These are phyloP conservation scores for Ogataea allantospora DNA, from an alignment of 805 yeast species.

Conservation along the genomic window DNA sequence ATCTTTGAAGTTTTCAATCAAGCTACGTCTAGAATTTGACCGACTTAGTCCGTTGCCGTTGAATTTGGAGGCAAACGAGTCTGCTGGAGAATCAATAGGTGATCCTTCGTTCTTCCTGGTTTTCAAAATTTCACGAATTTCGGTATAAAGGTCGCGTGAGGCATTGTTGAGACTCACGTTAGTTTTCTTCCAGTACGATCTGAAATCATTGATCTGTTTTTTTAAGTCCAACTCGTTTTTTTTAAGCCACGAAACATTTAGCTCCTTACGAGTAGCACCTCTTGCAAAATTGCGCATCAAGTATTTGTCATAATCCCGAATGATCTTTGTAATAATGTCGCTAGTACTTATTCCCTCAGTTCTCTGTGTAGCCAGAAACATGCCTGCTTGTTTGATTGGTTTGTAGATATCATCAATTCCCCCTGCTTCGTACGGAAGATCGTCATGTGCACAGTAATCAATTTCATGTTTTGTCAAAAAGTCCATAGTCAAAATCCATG, in stretches of 20 bases:
- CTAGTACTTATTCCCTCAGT: constrained; percentile 96
- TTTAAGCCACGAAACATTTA: constrained; percentile 96
- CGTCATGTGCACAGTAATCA: constrained; percentile 98
- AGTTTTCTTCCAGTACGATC: constrained; percentile 80
- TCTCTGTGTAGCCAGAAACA: constrained; percentile 91
- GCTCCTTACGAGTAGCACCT: constrained; percentile 94
- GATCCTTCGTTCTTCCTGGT: constrained; percentile 17
- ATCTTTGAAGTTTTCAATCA: constrained; percentile 36
- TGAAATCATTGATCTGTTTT: constrained; percentile 83
- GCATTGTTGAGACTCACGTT: constrained; percentile 65
- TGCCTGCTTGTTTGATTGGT: constrained; percentile 88
- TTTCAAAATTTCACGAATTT: constrained; percentile 71
- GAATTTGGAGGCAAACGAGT: constrained; percentile 63
- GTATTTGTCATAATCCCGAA: constrained; percentile 94
- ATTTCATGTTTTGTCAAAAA: constrained; percentile 76
- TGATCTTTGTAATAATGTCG: constrained; percentile 92
- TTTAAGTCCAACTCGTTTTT: constrained; percentile 94
- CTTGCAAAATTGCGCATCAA: constrained; percentile 96
- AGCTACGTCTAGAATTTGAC: constrained; percentile 23
- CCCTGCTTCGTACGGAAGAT: constrained; percentile 88
- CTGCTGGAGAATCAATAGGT: constrained; percentile 48
- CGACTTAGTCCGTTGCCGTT: constrained; percentile 50
- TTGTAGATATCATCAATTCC: constrained; percentile 89
- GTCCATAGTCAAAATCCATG: constrained; percentile 89
- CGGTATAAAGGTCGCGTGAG: constrained; percentile 80